Evolutionary conservation across 495 filamentous ascomycete genomes (phyloP), one percentile per base, ranked within the genome.

Genomic region (Parachaetomium inaequale): DNA sequence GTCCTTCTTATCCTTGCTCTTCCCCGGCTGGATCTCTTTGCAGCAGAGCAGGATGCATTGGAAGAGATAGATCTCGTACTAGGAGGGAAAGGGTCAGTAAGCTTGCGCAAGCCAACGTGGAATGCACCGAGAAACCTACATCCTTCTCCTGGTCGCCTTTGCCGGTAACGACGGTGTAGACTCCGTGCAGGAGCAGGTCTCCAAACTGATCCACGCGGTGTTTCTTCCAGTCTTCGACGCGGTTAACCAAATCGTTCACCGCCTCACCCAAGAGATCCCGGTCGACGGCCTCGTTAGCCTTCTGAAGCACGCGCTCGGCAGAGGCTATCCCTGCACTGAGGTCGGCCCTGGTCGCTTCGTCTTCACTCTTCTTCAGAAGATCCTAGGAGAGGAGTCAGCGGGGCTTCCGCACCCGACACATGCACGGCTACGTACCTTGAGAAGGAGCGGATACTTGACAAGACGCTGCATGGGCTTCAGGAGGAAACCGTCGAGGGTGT

Each of bases 21-120:
- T 98, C 69, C 88, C 90, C 3, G 89, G 87, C 55, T 89, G 88
- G 46, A 93, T 81, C 68, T 98, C 94, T 78, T 98, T 98, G 86
- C 94, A 98, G 68, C 94, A 98, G 25, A 98, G 85, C 23, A 98
- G 82, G 55, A 98, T 98, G 63, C 86, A 87, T 72, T 98, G 90
- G 72, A 98, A 98, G 32, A 98, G 85, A 74, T 96, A 98, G 55
- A 98, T 96, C 68, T 94, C 92, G 73, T 98, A 98, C 91, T 98
- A 71, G 10, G 56, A 3, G 23, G 12, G 3, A 40, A 12, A 55
- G 46, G 28, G 67, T 70, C 54, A 74, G 55, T 21, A 50, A 47
- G 42, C 40, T 11, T 25, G 12, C 7, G 14, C 17, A 26, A 11
- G 59, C 43, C 58, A 59, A 43, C 49, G n/a, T 52, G 12, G 38